Percentiles rank a stretch among this genome's conserved stretches.
Conservation (phyloP, 768 basidiomycete species). For the Cyclocybe aegerita region DNA sequence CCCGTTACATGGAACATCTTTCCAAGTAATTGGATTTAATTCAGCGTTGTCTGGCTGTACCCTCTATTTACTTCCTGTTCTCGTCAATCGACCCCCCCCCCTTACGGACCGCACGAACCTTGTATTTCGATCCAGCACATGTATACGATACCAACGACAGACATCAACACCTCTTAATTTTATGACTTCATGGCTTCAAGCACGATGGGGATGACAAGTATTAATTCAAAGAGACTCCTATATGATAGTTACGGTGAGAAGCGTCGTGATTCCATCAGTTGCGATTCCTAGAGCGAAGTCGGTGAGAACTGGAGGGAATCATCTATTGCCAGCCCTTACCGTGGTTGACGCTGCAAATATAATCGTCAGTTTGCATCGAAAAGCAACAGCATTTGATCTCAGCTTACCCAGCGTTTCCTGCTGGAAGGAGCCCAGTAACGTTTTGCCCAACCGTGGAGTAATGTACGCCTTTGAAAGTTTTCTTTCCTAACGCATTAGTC, state of each 20-base stretch:
- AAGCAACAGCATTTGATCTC: not conserved
- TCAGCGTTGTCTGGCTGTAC: too few relatives aligned
- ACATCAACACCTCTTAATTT: not conserved
- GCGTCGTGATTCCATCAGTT: constrained; percentile 53
- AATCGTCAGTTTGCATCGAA: not conserved
- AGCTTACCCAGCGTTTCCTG: constrained; percentile 46
- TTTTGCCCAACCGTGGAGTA: constrained; percentile 48
- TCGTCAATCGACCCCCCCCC: too few relatives aligned
- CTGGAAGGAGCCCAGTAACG: constrained; percentile 51
- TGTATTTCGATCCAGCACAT: not conserved
- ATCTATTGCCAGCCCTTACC: constrained; percentile 13
- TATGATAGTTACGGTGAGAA: constrained; percentile 52
- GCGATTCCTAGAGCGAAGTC: constrained; percentile 45
- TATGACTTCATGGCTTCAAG: not conserved
- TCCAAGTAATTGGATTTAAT: too few relatives aligned
- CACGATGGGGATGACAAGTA: constrained; percentile 8
- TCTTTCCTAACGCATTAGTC: constrained; percentile 27
- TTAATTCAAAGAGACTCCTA: constrained; percentile 3
- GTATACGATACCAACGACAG: not conserved
- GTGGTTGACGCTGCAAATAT: constrained; percentile 30
- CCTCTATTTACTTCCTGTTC: too few relatives aligned
- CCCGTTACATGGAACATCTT: constrained; percentile 1
- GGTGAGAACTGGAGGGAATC: constrained; percentile 1
- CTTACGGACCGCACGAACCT: not conserved
- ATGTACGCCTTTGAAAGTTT: constrained; percentile 38